A percentile compares a stretch with the other conserved stretches of the same genome.
These are phyloP conservation scores for Fusarium kyushuense DNA, from an alignment of 2,329 filamentous ascomycete genomes.

Conservation along the genomic window DNA sequence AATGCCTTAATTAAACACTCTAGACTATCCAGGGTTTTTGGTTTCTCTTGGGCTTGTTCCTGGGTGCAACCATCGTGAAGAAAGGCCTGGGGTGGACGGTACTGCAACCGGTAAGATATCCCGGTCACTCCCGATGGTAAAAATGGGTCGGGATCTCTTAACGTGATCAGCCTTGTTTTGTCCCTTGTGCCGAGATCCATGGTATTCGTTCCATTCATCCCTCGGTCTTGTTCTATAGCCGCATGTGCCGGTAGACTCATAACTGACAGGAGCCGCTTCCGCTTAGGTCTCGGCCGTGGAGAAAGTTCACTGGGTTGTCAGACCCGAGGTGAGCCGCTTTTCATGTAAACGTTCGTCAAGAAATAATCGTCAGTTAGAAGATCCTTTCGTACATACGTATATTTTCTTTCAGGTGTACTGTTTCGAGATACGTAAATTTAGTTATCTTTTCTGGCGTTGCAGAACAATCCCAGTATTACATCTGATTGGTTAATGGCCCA, in stretches of 20 bases:
- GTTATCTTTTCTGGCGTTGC: too few relatives aligned
- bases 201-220: neutral
- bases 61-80: slow-evolving; percentile 14
- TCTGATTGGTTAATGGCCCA: neutral
- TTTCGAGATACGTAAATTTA: neutral
- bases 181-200: slow-evolving; percentile 27
- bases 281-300: neutral
- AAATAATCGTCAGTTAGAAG: neutral
- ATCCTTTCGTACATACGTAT: too few relatives aligned
- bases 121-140: slow-evolving; percentile 32
- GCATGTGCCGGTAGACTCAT: neutral
- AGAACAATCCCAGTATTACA: neutral
- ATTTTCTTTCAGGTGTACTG: neutral
- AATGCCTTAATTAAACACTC: neutral
- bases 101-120: slow-evolving; percentile 28
- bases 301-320: slow-evolving; percentile 6
- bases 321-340: slow-evolving; percentile 35
- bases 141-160: slow-evolving; percentile 20
- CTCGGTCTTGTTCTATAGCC: neutral
- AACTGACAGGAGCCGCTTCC: slow-evolving; percentile 3
- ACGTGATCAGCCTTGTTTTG: slow-evolving; percentile 31
- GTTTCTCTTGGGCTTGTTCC: slow-evolving; percentile 10
- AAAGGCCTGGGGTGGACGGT: slow-evolving; percentile 9
- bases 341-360: slow-evolving; percentile 4
- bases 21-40: neutral